Conservation (phyloP, 1,284 basidiomycete species). For the Microbotryomycetes sp. region DNA sequence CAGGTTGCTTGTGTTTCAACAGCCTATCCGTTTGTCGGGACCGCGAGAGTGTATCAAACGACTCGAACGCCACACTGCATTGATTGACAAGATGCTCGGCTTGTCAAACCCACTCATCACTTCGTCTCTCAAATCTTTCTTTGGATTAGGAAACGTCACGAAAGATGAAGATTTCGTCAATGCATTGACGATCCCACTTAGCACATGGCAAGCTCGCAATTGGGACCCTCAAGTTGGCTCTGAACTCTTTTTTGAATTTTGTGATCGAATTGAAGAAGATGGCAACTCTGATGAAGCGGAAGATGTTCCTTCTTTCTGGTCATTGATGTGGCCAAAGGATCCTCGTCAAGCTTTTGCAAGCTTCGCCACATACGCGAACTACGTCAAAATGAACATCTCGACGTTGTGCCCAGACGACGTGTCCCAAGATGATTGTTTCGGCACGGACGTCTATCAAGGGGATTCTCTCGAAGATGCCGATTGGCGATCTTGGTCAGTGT, state of each 20-base stretch:
- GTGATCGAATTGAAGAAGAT: slow-evolving; percentile 5
- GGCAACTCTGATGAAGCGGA: background rate
- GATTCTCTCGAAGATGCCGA: slow-evolving; percentile 55
- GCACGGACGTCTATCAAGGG: slow-evolving; percentile 60
- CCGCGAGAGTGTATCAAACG: slow-evolving; percentile 28
- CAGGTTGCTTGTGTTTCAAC: background rate
- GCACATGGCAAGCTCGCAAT: slow-evolving; percentile 34
- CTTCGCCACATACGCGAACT: slow-evolving; percentile 20
- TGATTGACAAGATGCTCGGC: slow-evolving; percentile 32
- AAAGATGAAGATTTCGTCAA: slow-evolving; percentile 34
- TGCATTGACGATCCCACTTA: slow-evolving; percentile 32
- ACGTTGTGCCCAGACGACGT: slow-evolving; percentile 18
- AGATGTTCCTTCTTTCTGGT: background rate
- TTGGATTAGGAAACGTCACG: slow-evolving; percentile 33
- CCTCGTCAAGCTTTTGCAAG: slow-evolving; percentile 13
- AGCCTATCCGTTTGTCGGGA: slow-evolving; percentile 31
- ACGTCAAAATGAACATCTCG: slow-evolving; percentile 26
- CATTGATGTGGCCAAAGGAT: slow-evolving; percentile 9
- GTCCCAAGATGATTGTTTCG: slow-evolving; percentile 58
- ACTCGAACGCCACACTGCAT: slow-evolving; percentile 22
- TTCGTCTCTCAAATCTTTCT: slow-evolving; percentile 24
- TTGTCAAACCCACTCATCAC: slow-evolving; percentile 24
- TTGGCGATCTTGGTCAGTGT: slow-evolving; percentile 77
- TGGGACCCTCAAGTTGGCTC: slow-evolving; percentile 35
- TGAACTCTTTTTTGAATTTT: slow-evolving; percentile 27